Percentiles rank a stretch among this genome's conserved stretches.
phyloP scores from a whole-genome alignment of 345 rosid genomes.

The Hirschfeldia incana region DNA sequence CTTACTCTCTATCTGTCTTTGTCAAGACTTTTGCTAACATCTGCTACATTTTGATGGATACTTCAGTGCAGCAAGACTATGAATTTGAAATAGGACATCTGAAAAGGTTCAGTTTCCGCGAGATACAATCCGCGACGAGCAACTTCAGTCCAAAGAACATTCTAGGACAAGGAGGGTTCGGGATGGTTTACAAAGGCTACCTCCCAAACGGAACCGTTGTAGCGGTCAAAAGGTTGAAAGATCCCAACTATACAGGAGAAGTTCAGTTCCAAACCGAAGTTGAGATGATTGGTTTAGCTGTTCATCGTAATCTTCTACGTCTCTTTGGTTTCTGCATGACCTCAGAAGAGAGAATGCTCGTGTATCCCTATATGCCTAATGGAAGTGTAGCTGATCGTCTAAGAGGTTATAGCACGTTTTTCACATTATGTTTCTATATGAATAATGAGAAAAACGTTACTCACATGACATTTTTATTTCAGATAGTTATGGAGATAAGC shows the following conservation, averaged over 20 bases:
- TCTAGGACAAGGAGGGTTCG: slow-evolving; percentile 92
- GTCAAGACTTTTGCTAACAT: slow-evolving; percentile 6
- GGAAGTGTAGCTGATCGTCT: slow-evolving; percentile 93
- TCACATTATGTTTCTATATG: neutral
- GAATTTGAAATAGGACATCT: slow-evolving; percentile 83
- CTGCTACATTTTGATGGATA: neutral
- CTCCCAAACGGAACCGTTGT: slow-evolving; percentile 71
- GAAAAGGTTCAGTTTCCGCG: slow-evolving; percentile 82
- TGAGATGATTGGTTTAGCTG: slow-evolving; percentile 94
- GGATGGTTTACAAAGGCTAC: slow-evolving; percentile 92
- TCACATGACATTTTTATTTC: neutral
- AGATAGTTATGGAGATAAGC: slow-evolving; percentile 55
- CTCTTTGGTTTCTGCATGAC: slow-evolving; percentile 93
- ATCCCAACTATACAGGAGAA: slow-evolving; percentile 88
- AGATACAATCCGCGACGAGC: slow-evolving; percentile 75
- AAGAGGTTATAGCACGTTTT: slow-evolving; percentile 54
- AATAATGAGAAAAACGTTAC: too few species aligned
- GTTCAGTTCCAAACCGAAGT: slow-evolving; percentile 97
- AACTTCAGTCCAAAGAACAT: slow-evolving; percentile 77
- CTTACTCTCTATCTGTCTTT: neutral
- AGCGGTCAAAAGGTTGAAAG: slow-evolving; percentile 91
- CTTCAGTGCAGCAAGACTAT: slow-evolving; percentile 83
- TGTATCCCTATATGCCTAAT: slow-evolving; percentile 96
- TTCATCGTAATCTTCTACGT: slow-evolving; percentile 86
- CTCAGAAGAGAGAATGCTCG: slow-evolving; percentile 74